Conservation (phyloP, 805 yeast species). For the Allodekkera sacchari region DNA sequence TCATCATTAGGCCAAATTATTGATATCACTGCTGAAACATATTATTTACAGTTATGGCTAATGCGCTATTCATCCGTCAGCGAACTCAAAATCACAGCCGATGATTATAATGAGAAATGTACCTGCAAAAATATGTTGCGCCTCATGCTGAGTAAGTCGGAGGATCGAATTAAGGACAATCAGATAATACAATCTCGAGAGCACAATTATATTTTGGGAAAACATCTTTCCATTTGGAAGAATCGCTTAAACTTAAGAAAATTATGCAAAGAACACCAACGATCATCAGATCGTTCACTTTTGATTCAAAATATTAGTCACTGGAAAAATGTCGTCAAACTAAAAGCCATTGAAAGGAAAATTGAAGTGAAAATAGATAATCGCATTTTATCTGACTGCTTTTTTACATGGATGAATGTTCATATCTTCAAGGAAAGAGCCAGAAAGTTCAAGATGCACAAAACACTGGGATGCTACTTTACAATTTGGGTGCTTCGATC, state of each 20-base stretch:
- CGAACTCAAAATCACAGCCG: background rate
- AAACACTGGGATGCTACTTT: too few species aligned
- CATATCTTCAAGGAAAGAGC: too few species aligned
- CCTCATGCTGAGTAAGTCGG: background rate
- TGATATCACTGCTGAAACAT: background rate
- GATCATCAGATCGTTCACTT: background rate
- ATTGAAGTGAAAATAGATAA: too few species aligned
- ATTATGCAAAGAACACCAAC: background rate
- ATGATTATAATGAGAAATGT: background rate
- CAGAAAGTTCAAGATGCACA: too few species aligned
- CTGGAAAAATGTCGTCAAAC: background rate
- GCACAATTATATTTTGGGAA: background rate
- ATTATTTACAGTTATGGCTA: conserved; percentile 8
- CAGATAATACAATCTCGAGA: background rate
- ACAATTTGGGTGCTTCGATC: too few species aligned
- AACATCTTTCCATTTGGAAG: conserved; percentile 1
- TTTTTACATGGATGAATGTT: too few species aligned
- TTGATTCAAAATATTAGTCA: background rate
- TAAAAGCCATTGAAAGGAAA: too few species aligned
- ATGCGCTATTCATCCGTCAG: background rate
- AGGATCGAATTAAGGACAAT: background rate
- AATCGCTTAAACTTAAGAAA: background rate
- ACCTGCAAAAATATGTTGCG: background rate
- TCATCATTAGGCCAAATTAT: background rate
- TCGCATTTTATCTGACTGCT: too few species aligned